Evolutionary conservation across 2,329 filamentous ascomycete genomes (phyloP).

Genomic region (Calonectria pseudoturangicola): DNA sequence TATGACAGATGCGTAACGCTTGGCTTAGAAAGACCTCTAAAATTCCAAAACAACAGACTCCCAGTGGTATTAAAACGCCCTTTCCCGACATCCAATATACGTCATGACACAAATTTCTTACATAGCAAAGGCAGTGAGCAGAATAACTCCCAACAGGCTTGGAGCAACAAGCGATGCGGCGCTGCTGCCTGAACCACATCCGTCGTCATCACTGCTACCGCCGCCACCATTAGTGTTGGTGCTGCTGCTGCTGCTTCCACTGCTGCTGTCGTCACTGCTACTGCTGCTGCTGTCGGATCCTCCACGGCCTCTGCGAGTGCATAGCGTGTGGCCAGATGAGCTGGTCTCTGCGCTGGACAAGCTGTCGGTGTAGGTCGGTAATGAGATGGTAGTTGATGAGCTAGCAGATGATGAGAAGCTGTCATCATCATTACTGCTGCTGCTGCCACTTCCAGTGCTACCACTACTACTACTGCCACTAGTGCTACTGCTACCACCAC

Average conservation of each 20-base stretch:
- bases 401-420: not conserved
- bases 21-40: not conserved
- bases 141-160: not conserved
- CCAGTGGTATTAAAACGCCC: not conserved
- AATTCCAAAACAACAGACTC: not conserved
- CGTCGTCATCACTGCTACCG: not conserved
- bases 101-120: not conserved
- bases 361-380: not conserved
- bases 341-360: not conserved
- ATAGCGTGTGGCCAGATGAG: not conserved
- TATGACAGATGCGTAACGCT: not conserved
- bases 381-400: not conserved
- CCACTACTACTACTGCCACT: not conserved
- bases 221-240: not conserved
- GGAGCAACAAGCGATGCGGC: not conserved
- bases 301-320: not conserved
- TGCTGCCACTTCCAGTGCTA: not conserved
- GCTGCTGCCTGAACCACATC: not conserved
- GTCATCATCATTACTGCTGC: not conserved
- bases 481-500: not conserved
- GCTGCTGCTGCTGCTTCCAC: not conserved
- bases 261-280: not conserved
- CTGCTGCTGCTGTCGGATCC: not conserved
- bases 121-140: not conserved
- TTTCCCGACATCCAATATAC: not conserved